Evolutionary conservation across 441 rosid genomes (phyloP).

Genomic region (Bocquillonia castaneifolia): DNA sequence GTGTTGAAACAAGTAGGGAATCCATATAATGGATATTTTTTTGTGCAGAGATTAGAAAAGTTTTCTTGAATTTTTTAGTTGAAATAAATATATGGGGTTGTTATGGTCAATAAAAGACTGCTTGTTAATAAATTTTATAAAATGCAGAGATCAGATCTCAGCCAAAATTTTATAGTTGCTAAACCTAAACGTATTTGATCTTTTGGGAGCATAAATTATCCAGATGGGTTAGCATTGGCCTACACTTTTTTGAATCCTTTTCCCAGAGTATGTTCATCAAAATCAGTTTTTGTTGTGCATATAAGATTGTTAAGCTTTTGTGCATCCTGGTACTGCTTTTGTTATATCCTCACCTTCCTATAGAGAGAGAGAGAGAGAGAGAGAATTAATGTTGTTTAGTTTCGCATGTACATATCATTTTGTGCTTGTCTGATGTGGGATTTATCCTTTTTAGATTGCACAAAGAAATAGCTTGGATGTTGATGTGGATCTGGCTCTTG

Average conservation of each 20-base stretch:
- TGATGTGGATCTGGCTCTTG: constrained; percentile 83
- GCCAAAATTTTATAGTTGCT: too few relatives aligned
- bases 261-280: neutral
- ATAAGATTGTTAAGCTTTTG: too few relatives aligned
- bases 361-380: neutral
- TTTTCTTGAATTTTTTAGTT: neutral
- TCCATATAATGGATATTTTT: neutral
- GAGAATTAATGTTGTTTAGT: neutral
- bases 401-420: constrained; percentile 9
- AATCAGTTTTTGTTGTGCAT: neutral
- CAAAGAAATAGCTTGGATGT: constrained; percentile 93
- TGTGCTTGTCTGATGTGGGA: constrained; percentile 7
- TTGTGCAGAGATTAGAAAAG: neutral
- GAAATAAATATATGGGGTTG: neutral
- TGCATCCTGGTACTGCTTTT: too few relatives aligned
- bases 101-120: too few relatives aligned
- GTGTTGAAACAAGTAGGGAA: neutral
- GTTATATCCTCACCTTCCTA: neutral
- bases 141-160: too few relatives aligned
- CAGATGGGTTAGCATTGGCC: neutral
- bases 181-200: too few relatives aligned
- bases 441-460: constrained; percentile 57
- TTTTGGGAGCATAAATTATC: neutral
- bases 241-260: neutral
- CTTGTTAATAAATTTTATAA: too few relatives aligned